These are phyloP conservation scores for Schizonepeta tenuifolia DNA, from an alignment of 257 asterid genomes.

Conservation along the genomic window DNA sequence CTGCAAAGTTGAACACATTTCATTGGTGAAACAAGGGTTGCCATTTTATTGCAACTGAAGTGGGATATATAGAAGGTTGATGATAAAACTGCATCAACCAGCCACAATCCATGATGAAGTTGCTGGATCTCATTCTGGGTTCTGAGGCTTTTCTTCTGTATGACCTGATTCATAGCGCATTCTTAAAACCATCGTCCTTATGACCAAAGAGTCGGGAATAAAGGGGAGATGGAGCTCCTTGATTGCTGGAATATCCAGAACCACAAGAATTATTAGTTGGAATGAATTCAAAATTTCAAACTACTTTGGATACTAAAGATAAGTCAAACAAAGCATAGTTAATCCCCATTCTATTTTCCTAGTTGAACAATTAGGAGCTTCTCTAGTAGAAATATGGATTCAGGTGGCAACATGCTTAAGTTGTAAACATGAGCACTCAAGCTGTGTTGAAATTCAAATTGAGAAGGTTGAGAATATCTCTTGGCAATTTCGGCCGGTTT, in stretches of 20 bases:
- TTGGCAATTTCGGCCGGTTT: background rate
- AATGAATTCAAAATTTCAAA: background rate
- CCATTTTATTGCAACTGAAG: background rate
- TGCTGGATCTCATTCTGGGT: background rate
- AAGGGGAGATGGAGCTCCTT: background rate
- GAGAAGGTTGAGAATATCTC: background rate
- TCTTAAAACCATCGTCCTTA: background rate
- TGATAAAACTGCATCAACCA: background rate
- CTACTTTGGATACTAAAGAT: background rate
- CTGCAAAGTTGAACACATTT: background rate
- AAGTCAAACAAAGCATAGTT: background rate
- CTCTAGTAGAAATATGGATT: background rate
- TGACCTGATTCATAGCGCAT: background rate
- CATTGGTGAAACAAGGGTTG: background rate
- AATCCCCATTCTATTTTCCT: background rate
- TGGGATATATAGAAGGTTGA: background rate
- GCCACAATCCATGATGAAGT: background rate
- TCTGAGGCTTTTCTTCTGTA: background rate
- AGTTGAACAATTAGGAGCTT: constrained; percentile 2
- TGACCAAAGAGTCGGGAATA: background rate
- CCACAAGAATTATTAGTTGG: background rate
- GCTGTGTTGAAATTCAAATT: background rate
- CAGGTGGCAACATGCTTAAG: background rate
- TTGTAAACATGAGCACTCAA: background rate
- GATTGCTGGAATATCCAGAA: background rate